Base-by-base conservation (phyloP, 176 grass and related monocot genomes). In the Bonia amplexicaulis region DNA sequence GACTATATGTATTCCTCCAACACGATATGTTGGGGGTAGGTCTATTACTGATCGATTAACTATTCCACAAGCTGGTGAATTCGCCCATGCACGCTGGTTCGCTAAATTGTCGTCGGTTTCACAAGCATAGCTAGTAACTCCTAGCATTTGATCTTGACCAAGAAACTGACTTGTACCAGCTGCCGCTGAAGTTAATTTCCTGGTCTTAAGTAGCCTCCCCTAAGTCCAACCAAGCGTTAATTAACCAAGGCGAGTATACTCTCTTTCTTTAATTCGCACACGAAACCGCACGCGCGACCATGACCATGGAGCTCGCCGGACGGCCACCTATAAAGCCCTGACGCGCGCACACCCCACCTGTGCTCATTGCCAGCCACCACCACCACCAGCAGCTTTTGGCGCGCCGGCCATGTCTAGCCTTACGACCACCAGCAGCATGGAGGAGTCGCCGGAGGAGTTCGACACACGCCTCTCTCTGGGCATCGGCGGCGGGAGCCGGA, bases 401-500 rank as follows among this genome's bases (percentile, higher is more conserved):
- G 62, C 27, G 62, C 49, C 66, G 87, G 62, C 49, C 66, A 91
- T 91, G 89, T 91, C 80, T 11, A 91, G 76, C 85, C 69, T 83
- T 5, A 91, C 84, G 42, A 70, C 83, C 3, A 74, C 64, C 35
- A 66, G 79, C 17, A 69, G 52, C 51, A 76, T 52, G 77, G 85
- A 79, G 73, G 71, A 33, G 27, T 69, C 54, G 25, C 31, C 7
- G 4, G 66, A 45, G 66, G 88, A 70, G 37, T 59, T 81, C 71
- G 82, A 85, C 81, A 85, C 85, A 12, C 73, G 61, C 13, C 77
- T 93, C 7, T 72, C 84, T 44, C 85, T 93, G 0, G 49, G 20
- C 4, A 62, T 85, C 16, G 89, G 77, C 47, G 20, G 16, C 10
- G 23, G 16, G 23, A 46, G 67, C 1, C 44, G 7, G 8, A 22